phyloP scores from a whole-genome alignment of 257 asterid genomes.

The Buddleja alternifolia region DNA sequence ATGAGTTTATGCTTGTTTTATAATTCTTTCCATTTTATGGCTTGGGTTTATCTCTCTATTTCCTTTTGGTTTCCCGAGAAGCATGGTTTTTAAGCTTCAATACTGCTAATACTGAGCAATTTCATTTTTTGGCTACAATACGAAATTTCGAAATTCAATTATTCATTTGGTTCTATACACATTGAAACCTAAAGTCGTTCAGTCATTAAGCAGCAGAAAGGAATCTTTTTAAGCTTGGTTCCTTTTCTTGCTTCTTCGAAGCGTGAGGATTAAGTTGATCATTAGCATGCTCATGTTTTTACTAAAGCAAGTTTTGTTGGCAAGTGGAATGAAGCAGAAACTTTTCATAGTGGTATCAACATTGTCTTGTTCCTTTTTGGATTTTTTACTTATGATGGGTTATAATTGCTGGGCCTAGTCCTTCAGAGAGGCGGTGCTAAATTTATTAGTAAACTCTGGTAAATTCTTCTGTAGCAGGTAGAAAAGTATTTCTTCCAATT shows the following conservation, averaged over 20 bases:
- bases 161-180: constrained; percentile 19
- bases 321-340: constrained; percentile 35
- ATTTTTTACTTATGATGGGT: constrained; percentile 42
- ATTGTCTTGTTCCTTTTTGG: constrained; percentile 53
- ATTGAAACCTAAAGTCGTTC: neutral
- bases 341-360: constrained; percentile 43
- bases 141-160: constrained; percentile 13
- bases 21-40: neutral
- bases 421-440: constrained; percentile 24
- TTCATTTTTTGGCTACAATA: constrained; percentile 19
- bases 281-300: constrained; percentile 41
- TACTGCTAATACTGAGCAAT: neutral
- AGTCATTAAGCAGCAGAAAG: constrained; percentile 22
- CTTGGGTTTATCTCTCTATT: neutral
- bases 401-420: constrained; percentile 50
- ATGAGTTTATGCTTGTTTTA: neutral
- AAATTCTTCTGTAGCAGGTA: constrained; percentile 14
- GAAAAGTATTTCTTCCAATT: constrained; percentile 3
- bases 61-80: constrained; percentile 19
- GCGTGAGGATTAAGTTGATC: constrained; percentile 34
- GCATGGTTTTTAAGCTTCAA: constrained; percentile 16
- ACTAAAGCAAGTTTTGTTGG: constrained; percentile 42
- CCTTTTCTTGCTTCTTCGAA: constrained; percentile 29
- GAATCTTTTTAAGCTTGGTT: constrained; percentile 23
- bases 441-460: constrained; percentile 24